These are phyloP conservation scores for Fusarium torreyae DNA, from an alignment of 2,329 filamentous ascomycete species.

Conservation along the genomic window DNA sequence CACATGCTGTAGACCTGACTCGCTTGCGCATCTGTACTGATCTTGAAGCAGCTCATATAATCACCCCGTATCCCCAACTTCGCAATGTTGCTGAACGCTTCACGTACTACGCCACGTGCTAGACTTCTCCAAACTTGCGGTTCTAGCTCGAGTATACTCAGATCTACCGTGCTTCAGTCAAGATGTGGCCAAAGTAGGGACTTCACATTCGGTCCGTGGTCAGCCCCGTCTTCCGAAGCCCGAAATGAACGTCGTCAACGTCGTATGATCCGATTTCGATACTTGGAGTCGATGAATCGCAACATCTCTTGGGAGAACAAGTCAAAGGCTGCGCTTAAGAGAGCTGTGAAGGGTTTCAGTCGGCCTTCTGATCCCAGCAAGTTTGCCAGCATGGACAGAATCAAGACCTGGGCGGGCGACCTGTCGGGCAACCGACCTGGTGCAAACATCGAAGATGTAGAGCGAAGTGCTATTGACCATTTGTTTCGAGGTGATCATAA, in stretches of 20 bases:
- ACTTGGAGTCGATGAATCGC: slow-evolving; percentile 61
- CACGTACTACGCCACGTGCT: slow-evolving; percentile 51
- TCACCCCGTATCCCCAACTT: slow-evolving; percentile 7
- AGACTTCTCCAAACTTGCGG: slow-evolving; percentile 45
- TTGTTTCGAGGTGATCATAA: slow-evolving; percentile 57
- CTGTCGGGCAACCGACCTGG: slow-evolving; percentile 57
- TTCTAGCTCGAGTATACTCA: slow-evolving; percentile 25
- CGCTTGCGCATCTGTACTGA: slow-evolving; percentile 4
- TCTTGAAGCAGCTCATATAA: slow-evolving; percentile 2
- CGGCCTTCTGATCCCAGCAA: slow-evolving; percentile 57
- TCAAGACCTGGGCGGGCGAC: slow-evolving; percentile 57
- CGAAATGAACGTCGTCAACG: slow-evolving; percentile 61
- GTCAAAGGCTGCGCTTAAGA: slow-evolving; percentile 58
- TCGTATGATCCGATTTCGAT: slow-evolving; percentile 61
- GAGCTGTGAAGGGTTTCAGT: slow-evolving; percentile 55
- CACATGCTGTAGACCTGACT: background rate
- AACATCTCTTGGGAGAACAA: slow-evolving; percentile 64
- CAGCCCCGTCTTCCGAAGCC: slow-evolving; percentile 59
- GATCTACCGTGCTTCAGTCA: slow-evolving; percentile 34
- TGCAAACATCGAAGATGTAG: slow-evolving; percentile 61
- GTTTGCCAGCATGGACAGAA: slow-evolving; percentile 56
- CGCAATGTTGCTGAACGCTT: slow-evolving; percentile 50
- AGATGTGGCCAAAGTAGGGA: slow-evolving; percentile 54
- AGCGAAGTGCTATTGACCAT: slow-evolving; percentile 62
- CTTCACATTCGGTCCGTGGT: slow-evolving; percentile 67